Base-by-base conservation (phyloP, 2,329 filamentous ascomycete genomes). In the Botrytis hyacinthi region DNA sequence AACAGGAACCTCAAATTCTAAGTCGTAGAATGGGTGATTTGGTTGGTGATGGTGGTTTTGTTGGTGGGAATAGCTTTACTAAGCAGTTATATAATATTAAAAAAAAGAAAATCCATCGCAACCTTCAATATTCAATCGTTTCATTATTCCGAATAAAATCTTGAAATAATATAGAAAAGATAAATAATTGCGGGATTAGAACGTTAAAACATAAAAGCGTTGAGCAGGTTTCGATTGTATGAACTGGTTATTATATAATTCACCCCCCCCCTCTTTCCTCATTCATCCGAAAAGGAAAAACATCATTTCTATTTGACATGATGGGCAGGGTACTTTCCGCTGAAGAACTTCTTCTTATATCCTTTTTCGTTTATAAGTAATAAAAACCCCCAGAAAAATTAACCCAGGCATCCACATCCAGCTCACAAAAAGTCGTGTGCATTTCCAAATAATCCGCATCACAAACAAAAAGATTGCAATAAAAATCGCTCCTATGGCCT, bases 81-180 rank as follows among this genome's bases (percentile, higher is more conserved):
- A n/a, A n/a, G 26, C 14, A 51, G 9, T 51, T n/a, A 51, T 51
- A n/a, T n/a, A 26, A 51, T 51, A 12, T 14, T 51, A 3, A 20
- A 8, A 2, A 20, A 18, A 6, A 20, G 1, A 8, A 44, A 20
- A 44, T 48, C 22, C 48, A 51, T 51, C 12, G 14, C n/a, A 26
- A 12, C 46, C 46, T 51, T 51, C 5, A 14, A 14, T 51, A 51
- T 14, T 6, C 48, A 51, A n/a, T n/a, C 26, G 12, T 51, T n/a
- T n/a, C 2, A n/a, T 12, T 14, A n/a, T 51, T n/a, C 12, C 26
- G 48, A 2, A 14, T 7, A 4, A n/a, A 14, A n/a, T 26, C 0
- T 14, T 51, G 26, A n/a, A 3, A 14, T 3, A 6, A 51, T 14
- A 7, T 1, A 51, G 48, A n/a, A 51, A 51, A 7, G 4, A 51